Conservation (phyloP, 257 asterid species). For the Cynanchum wilfordii region DNA sequence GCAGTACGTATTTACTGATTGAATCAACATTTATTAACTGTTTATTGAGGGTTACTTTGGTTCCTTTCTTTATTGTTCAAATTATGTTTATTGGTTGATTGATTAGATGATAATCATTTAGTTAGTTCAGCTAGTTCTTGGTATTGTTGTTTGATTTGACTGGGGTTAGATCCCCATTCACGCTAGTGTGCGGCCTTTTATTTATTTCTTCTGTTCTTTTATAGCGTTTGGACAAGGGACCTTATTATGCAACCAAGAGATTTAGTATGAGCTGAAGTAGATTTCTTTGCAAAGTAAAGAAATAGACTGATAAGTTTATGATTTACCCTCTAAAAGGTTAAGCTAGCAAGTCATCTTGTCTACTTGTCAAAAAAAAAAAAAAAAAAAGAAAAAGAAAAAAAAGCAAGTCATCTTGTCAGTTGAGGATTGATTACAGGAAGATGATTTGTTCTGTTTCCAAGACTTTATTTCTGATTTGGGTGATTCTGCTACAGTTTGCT, state of each 20-base stretch:
- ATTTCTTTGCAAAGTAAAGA: not conserved
- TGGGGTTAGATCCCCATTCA: not conserved
- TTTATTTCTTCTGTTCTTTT: not conserved
- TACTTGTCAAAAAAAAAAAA: too few species aligned
- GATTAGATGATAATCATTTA: not conserved
- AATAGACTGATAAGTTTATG: not conserved
- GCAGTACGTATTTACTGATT: constrained; percentile 29
- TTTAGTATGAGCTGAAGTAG: not conserved
- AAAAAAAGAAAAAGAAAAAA: too few species aligned
- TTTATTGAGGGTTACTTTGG: not conserved
- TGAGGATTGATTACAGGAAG: not conserved
- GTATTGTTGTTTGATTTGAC: not conserved
- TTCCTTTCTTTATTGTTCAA: not conserved
- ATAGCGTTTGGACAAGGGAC: not conserved
- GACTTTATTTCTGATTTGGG: not conserved
- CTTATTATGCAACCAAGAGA: not conserved
- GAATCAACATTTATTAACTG: too few species aligned
- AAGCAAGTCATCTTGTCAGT: not conserved
- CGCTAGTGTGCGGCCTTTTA: not conserved
- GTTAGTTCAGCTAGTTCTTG: not conserved
- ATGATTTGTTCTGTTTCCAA: not conserved
- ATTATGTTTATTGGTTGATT: not conserved
- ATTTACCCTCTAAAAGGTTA: not conserved
- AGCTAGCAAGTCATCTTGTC: not conserved
- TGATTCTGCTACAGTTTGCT: not conserved